Evolutionary conservation across 768 basidiomycete genomes (phyloP), one percentile per base, ranked within the genome.

Genomic region (Suillus americanus): DNA sequence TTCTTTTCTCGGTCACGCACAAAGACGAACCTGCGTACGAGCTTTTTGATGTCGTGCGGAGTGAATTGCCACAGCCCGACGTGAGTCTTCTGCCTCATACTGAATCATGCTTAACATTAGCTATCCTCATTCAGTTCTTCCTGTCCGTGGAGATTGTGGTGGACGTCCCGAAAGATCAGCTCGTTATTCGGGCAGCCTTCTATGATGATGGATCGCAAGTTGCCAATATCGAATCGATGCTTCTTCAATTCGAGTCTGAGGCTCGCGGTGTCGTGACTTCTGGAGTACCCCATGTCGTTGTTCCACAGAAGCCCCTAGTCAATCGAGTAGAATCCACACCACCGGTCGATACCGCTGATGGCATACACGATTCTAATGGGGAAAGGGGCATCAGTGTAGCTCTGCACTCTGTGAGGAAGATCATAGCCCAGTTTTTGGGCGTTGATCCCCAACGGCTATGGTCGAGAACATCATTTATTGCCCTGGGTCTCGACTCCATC

Each of bases 401-500:
- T 25, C 60, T 72, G 14, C 6, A n/a, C 41, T 41, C 57, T n/a
- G 48, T 73, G 18, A 62, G 50, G 33, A 62, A 54, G 38, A 72
- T 65, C 20, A 48, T 72, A 35, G 74, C 72, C 13, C 45, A 59
- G 14, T 72, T 72, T 57, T 63, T 72, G 23, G 61, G 50, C 35
- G 8, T 72, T 38, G 40, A 68, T 28, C 40, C 37, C 7, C 68
- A 73, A 50, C 64, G 8, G 30, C 10, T 73, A 38, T 55, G 23
- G 45, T 62, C 56, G 1, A 51, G 53, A 10, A 73, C 74, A 12
- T 83, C 83, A 5, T 75, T 84, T 33, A 70, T 84, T 14, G 78
- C 82, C 5, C 70, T 84, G 61, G 83, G 83, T 9, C 67, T 84
- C 37, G 83, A 84, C 65, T 84, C 83, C 8, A 80, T 84, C 64